These are phyloP conservation scores for Marvania coccoides DNA, from an alignment of 139 green algal genomes.

Conservation along the genomic window DNA sequence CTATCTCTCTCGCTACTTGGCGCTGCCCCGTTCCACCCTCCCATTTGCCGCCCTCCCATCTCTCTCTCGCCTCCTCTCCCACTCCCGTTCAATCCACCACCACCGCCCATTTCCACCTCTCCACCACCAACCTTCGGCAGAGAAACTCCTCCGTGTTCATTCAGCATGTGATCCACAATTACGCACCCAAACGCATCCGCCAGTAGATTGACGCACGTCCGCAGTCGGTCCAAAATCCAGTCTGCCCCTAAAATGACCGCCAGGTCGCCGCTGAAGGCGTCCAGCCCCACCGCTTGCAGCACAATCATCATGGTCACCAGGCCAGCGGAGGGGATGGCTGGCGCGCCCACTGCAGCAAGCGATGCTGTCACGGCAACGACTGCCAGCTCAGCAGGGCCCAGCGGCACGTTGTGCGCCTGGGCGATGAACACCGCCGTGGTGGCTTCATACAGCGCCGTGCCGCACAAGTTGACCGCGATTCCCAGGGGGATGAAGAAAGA, in stretches of 20 bases:
- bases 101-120: neutral
- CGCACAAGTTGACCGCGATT: slow-evolving; percentile 52
- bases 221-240: slow-evolving; percentile 43
- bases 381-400: slow-evolving; percentile 19
- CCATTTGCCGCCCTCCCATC: neutral
- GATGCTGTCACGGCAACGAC: slow-evolving; percentile 43
- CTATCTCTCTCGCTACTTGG: too few species aligned
- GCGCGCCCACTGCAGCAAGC: slow-evolving; percentile 49
- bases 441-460: slow-evolving; percentile 58
- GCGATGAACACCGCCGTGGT: slow-evolving; percentile 57
- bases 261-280: slow-evolving; percentile 27
- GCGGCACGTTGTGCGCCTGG: slow-evolving; percentile 38
- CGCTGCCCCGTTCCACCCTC: neutral
- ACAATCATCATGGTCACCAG: slow-evolving; percentile 63
- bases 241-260: slow-evolving; percentile 49
- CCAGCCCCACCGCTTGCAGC: slow-evolving; percentile 30
- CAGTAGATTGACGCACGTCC: slow-evolving; percentile 46
- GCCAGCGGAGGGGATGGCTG: slow-evolving; percentile 47
- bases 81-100: neutral
- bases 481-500: slow-evolving; percentile 53
- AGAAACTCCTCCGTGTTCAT: neutral
- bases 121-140: too few species aligned
- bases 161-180: slow-evolving; percentile 15
- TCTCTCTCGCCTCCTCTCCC: neutral
- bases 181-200: slow-evolving; percentile 33